phyloP scores from a whole-genome alignment of 2,329 filamentous ascomycete genomes.

The Colletotrichum coccodes region DNA sequence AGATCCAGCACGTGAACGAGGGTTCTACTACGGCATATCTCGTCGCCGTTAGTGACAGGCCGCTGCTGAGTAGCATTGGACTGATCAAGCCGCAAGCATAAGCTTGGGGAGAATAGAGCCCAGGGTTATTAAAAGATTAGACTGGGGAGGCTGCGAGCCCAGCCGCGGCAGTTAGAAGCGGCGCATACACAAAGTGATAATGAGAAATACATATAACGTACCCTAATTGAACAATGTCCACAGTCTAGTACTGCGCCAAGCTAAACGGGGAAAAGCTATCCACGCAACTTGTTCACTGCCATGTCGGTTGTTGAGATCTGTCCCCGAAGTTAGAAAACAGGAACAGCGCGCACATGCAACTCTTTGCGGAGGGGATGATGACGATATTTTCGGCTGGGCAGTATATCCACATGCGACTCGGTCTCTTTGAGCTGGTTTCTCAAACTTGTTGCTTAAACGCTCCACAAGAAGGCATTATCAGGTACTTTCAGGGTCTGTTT shows the following conservation, averaged over 20 bases:
- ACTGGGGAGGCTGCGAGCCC: no score
- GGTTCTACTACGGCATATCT: constrained; percentile 42
- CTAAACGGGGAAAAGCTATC: no score
- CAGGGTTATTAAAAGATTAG: rapidly evolving
- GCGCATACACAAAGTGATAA: neutral
- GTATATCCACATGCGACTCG: no score
- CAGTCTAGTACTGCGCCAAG: no score
- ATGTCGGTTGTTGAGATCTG: no score
- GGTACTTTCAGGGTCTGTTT: neutral
- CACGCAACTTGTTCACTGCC: no score
- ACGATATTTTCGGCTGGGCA: no score
- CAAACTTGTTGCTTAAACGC: no score
- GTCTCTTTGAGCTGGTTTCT: no score
- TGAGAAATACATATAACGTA: neutral
- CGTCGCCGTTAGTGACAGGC: constrained; percentile 46
- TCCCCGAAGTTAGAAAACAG: no score
- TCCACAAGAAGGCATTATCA: neutral
- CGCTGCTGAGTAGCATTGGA: constrained; percentile 44
- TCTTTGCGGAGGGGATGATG: no score
- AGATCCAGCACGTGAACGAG: constrained; percentile 55
- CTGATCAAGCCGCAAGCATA: constrained; percentile 32
- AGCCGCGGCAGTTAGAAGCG: neutral
- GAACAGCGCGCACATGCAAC: no score
- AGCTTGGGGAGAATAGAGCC: neutral
- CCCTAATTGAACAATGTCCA: neutral